These are phyloP conservation scores for Zizania palustris DNA, from an alignment of 202 grass and related monocot genomes.

Conservation along the genomic window DNA sequence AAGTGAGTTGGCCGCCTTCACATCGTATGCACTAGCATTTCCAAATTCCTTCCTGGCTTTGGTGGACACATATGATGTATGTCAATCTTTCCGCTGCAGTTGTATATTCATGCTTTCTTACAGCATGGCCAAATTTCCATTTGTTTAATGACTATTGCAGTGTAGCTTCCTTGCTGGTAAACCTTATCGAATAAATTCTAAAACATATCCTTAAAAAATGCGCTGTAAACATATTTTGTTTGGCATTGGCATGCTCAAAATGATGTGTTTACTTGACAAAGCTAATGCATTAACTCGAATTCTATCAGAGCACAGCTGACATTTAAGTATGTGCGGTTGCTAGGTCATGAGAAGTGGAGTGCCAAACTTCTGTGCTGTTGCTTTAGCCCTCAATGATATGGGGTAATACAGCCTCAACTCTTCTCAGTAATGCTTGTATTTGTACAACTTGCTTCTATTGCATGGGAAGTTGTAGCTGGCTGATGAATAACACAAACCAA, in stretches of 20 bases:
- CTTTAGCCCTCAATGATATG: slow-evolving; percentile 90
- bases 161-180: neutral
- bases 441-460: neutral
- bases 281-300: slow-evolving; percentile 17
- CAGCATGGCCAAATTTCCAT: slow-evolving; percentile 18
- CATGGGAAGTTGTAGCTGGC: slow-evolving; percentile 23
- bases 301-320: slow-evolving; percentile 35
- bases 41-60: slow-evolving; percentile 87
- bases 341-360: slow-evolving; percentile 94
- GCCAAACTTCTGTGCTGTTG: slow-evolving; percentile 94
- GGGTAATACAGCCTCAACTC: slow-evolving; percentile 57
- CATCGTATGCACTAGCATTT: slow-evolving; percentile 97
- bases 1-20: slow-evolving; percentile 94
- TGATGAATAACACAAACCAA: slow-evolving; percentile 19
- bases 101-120: slow-evolving; percentile 15
- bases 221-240: neutral
- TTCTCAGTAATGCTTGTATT: slow-evolving; percentile 22
- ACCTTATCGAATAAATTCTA: neutral
- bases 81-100: slow-evolving; percentile 41
- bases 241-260: slow-evolving; percentile 20
- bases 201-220: neutral
- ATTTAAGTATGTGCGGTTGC: slow-evolving; percentile 38
- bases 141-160: neutral
- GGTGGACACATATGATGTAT: slow-evolving; percentile 98
- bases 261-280: neutral